These are phyloP conservation scores for Lippia alba DNA, from an alignment of 305 asterid species.

Conservation along the genomic window DNA sequence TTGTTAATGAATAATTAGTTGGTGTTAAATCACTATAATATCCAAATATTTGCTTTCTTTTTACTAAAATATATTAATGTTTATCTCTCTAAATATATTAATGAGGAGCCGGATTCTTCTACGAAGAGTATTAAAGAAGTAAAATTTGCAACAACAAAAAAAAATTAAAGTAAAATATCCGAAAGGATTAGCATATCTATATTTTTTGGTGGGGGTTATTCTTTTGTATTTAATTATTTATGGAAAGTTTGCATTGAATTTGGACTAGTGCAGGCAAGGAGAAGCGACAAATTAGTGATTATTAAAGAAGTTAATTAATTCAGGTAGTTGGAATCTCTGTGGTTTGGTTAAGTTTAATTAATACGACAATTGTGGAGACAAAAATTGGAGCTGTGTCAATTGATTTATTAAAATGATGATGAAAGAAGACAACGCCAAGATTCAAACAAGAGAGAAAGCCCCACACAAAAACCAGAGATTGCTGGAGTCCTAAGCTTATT, in stretches of 20 bases:
- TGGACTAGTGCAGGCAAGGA: not conserved
- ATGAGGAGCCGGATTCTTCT: no score
- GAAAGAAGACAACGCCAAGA: not conserved
- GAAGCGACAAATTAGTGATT: constrained; percentile 24
- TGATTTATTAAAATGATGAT: not conserved
- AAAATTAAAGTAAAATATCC: no score
- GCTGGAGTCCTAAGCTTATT: not conserved
- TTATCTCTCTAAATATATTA: no score
- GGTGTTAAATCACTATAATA: not conserved
- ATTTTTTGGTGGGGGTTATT: not conserved
- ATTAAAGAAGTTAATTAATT: constrained; percentile 13
- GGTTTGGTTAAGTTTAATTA: not conserved
- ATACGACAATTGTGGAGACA: constrained; percentile 31
- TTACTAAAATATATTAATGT: no score
- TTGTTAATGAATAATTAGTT: not conserved
- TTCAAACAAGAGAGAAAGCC: constrained; percentile 19
- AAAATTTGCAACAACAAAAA: no score
- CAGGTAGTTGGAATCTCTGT: constrained; percentile 34
- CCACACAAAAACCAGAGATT: constrained; percentile 5
- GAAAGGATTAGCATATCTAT: no score
- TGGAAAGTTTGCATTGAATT: not conserved
- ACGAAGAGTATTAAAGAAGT: no score
- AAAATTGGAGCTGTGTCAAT: constrained; percentile 16
- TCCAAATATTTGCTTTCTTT: not conserved
- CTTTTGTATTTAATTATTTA: no score